Conservation (phyloP, 345 rosid genomes). For the Microthlaspi erraticum region DNA sequence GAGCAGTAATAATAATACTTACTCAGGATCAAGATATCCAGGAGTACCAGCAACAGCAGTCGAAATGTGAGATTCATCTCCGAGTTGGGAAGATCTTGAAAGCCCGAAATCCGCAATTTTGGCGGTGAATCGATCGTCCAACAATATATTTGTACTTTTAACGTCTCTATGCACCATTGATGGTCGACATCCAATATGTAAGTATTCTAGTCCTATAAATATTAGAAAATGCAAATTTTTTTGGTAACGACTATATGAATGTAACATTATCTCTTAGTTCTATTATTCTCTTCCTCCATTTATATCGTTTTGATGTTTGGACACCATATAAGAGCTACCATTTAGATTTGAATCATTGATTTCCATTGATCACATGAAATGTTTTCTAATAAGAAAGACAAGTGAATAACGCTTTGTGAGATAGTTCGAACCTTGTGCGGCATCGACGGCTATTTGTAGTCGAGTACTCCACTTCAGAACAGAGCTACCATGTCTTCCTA, state of each 20-base stretch:
- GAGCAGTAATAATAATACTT: slow-evolving; percentile 1
- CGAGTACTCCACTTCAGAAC: slow-evolving; percentile 48
- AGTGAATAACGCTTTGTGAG: neutral
- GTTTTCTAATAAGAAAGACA: neutral
- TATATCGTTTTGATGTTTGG: too few species aligned
- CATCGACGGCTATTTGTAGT: slow-evolving; percentile 49
- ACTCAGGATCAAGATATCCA: slow-evolving; percentile 43
- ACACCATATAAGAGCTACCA: too few species aligned
- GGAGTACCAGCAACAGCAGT: slow-evolving; percentile 40
- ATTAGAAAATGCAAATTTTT: neutral
- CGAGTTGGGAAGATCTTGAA: slow-evolving; percentile 34
- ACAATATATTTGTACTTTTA: slow-evolving; percentile 32
- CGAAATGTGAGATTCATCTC: slow-evolving; percentile 25
- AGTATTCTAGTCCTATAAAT: slow-evolving; percentile 5
- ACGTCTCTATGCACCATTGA: slow-evolving; percentile 26
- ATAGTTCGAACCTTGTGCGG: slow-evolving; percentile 20
- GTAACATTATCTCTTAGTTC: too few species aligned
- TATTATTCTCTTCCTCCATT: too few species aligned
- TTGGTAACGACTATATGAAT: too few species aligned
- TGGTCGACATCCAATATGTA: slow-evolving; percentile 24
- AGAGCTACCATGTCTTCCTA: slow-evolving; percentile 11
- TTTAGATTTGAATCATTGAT: neutral
- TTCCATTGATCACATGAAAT: neutral
- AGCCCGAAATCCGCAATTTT: slow-evolving; percentile 45
- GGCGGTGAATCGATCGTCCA: slow-evolving; percentile 44